Base-by-base conservation (phyloP, 2,329 filamentous ascomycete species). In the Fusarium aywerte region DNA sequence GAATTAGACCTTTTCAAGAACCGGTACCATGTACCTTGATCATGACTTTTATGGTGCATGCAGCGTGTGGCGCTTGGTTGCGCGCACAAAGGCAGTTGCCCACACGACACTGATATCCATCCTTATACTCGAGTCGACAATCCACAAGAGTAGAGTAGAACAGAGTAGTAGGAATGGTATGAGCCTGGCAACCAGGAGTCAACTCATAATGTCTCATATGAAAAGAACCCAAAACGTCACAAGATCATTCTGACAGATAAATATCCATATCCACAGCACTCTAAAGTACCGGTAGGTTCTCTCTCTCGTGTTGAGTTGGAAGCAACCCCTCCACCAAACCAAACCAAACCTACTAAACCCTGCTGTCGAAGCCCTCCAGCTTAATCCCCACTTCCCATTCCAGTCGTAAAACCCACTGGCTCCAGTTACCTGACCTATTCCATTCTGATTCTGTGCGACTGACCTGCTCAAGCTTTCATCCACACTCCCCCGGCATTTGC, bases 391-490 rank as follows among this genome's bases (percentile, higher is more conserved):
- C 71, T 70, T 63, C 59, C 60, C 40, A 62, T 62, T 62, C 57
- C 57, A 62, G 45, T 35, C 62, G 59, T 54, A 71, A 71, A 70
- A 61, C 54, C 68, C 71, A 67, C 67, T 58, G 58, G 62, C 64
- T 59, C 35, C 45, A 48, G 45, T 25, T 48, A 25, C 45, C 45
- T 48, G 31, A 48, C 45, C 45, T 48, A 40, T 58, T 58, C 56
- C 21, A 58, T 61, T 61, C 58, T 61, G 56, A 49, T 64, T 63
- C 44, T 62, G 69, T 71, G 69, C 58, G 61, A 61, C 58, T 61
- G 58, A 67, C 62, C 65, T 69, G 55, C 50, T 61, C 51, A 56
- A 70, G 69, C 70, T 62, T 68, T 59, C 69, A 70, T 73, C 60
- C 67, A 57, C 60, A 50, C 49, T 57, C 33, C 66, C 68, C 54